Evolutionary conservation across 345 rosid species (phyloP), one percentile per base, ranked within the genome.

Genomic region (Acer campestre): DNA sequence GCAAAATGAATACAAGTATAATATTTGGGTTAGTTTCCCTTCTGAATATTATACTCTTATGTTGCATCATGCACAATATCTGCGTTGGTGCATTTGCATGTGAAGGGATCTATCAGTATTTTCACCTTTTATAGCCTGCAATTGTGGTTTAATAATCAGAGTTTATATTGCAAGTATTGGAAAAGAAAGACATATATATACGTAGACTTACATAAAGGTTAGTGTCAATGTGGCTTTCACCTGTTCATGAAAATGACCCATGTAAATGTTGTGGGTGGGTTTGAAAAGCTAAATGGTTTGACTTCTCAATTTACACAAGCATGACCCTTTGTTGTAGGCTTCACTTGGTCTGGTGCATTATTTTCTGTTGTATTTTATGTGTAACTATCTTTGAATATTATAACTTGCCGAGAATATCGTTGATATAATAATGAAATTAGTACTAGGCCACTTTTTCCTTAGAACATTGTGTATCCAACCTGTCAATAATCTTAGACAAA

Each of bases 21-120:
- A 70, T 82, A 71, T 95, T 93, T 64, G 98, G 97, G 97, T 94
- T 68, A 85, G 88, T 80, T 81, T 7, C 65, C 11, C 44, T 53
- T 25, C 20, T 75, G 12, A 63, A 20, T 44, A 51, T 27, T 6
- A 55, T 9, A 0, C 51, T 51, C 10, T 29, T 65, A 61, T 77
- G 25, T 44, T 56, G 25, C 55, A n/a, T 51, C 61, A 16, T 56
- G 31, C 62, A 16, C 31, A 44, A 61, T 55, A 29, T 31, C 44
- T 44, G 23, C 23, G 18, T 70, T 75, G 27, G 20, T 55, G 51
- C 49, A 53, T 31, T 68, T 16, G 4, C 53, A 17, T 3, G 61
- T 49, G 18, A 40, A 67, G 29, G 55, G 66, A 22, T 58, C 35
- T 46, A 27, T 40, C 22, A 62, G 27, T 20, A 17, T 76, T 46